A percentile compares a stretch with the other conserved stretches of the same genome.
These are phyloP conservation scores for Excoecaria cochinchinensis DNA, from an alignment of 345 rosid species.

Conservation along the genomic window DNA sequence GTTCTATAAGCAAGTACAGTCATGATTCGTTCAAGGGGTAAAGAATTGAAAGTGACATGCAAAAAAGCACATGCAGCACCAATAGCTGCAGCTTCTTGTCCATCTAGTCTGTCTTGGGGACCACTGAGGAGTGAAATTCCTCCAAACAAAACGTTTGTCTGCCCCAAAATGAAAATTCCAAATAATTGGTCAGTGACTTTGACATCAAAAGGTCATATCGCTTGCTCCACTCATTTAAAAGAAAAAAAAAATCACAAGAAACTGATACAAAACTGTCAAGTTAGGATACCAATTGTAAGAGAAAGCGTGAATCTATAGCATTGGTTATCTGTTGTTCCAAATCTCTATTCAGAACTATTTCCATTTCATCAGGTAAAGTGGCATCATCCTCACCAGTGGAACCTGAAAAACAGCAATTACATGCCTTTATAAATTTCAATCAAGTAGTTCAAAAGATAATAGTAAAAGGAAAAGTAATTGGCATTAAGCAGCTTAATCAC, in stretches of 20 bases:
- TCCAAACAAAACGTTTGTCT: slow-evolving; percentile 76
- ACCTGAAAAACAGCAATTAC: slow-evolving; percentile 43
- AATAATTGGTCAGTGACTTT: slow-evolving; percentile 1
- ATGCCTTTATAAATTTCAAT: not conserved
- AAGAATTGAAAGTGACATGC: slow-evolving; percentile 70
- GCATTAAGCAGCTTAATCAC: not conserved
- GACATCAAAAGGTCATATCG: slow-evolving; percentile 8
- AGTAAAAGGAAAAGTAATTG: not conserved
- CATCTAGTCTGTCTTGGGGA: slow-evolving; percentile 42
- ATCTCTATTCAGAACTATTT: slow-evolving; percentile 49
- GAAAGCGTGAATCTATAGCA: slow-evolving; percentile 81
- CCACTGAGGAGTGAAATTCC: slow-evolving; percentile 40
- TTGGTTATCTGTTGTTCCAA: slow-evolving; percentile 68
- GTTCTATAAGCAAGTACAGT: slow-evolving; percentile 91
- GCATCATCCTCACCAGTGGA: slow-evolving; percentile 67
- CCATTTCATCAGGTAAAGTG: slow-evolving; percentile 53
- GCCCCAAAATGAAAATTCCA: slow-evolving; percentile 36
- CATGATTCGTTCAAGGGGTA: slow-evolving; percentile 82
- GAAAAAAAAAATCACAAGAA: slow-evolving; percentile 20
- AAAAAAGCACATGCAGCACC: slow-evolving; percentile 94
- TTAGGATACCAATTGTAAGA: slow-evolving; percentile 73
- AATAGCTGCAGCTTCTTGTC: slow-evolving; percentile 71
- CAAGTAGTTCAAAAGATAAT: slow-evolving; percentile 16
- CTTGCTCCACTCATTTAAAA: slow-evolving; percentile 15
- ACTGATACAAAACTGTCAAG: not conserved